A percentile compares a stretch with the other conserved stretches of the same genome.
Evolutionary conservation across 169 alveolate genomes (phyloP).

Genomic region (Blepharisma undulans): DNA sequence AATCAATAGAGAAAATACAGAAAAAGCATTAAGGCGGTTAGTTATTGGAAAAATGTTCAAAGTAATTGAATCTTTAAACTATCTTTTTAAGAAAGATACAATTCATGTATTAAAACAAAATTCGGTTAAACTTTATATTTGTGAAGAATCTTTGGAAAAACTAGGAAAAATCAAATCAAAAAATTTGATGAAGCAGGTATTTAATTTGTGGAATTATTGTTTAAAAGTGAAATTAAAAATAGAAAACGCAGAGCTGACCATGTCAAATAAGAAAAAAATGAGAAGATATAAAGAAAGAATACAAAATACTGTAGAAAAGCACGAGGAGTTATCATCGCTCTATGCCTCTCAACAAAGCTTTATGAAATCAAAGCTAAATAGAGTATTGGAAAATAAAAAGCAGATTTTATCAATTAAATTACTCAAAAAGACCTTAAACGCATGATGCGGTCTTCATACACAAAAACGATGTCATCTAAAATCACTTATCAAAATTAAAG

Average conservation of each 20-base stretch:
- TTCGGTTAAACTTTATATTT: not conserved
- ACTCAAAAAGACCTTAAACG: not conserved
- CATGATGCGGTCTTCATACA: not conserved
- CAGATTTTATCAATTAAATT: not conserved
- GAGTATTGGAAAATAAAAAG: not conserved
- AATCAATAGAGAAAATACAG: not conserved
- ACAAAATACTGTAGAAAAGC: not conserved
- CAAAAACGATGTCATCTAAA: not conserved
- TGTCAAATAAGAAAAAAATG: not conserved
- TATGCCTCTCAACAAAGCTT: not conserved
- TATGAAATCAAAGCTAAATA: not conserved
- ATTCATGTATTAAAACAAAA: not conserved
- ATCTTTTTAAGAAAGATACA: not conserved
- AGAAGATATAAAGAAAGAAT: not conserved
- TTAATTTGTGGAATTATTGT: not conserved
- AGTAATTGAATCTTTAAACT: not conserved
- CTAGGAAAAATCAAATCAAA: not conserved
- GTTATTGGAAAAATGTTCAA: not conserved
- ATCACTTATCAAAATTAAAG: not conserved
- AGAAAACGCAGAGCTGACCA: not conserved
- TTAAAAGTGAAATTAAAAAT: not conserved
- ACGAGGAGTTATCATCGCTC: not conserved
- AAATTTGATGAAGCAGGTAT: not conserved
- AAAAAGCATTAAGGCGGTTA: not conserved
- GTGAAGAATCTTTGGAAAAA: not conserved